A percentile compares a stretch with the other conserved stretches of the same genome.
Conservation (phyloP, 2,329 filamentous ascomycete species). For the Sporothrix luriei region DNA sequence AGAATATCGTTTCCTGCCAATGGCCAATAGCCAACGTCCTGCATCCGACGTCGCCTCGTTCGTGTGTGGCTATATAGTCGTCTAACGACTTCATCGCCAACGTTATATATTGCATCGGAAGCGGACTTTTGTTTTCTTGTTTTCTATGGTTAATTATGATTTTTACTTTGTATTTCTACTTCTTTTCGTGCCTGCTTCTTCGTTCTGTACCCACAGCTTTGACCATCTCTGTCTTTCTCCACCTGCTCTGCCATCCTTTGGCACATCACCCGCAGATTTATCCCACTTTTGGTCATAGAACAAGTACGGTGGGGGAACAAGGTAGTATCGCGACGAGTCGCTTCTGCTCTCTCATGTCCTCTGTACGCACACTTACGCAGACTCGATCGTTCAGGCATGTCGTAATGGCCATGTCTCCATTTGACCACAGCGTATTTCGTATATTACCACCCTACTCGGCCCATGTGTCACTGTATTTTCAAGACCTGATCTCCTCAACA, state of each 20-base stretch:
- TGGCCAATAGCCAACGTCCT: neutral
- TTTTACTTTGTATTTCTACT: too few species aligned
- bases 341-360: neutral
- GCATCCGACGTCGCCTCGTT: neutral
- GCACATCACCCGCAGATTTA: neutral
- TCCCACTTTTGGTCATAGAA: neutral
- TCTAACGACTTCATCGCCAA: too few species aligned
- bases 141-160: too few species aligned
- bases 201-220: too few species aligned
- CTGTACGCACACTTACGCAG: neutral
- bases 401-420: too few species aligned
- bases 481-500: neutral
- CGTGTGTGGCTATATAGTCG: too few species aligned
- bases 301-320: neutral
- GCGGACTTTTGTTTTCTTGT: too few species aligned
- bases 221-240: neutral
- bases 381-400: too few species aligned
- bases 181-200: too few species aligned
- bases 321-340: conserved; percentile 10
- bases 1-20: neutral
- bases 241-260: neutral
- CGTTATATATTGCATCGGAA: too few species aligned
- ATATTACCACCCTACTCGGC: neutral
- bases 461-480: neutral
- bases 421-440: too few species aligned